phyloP scores from a whole-genome alignment of 2,329 filamentous ascomycete genomes.

The Talaromyces albobiverticillius region DNA sequence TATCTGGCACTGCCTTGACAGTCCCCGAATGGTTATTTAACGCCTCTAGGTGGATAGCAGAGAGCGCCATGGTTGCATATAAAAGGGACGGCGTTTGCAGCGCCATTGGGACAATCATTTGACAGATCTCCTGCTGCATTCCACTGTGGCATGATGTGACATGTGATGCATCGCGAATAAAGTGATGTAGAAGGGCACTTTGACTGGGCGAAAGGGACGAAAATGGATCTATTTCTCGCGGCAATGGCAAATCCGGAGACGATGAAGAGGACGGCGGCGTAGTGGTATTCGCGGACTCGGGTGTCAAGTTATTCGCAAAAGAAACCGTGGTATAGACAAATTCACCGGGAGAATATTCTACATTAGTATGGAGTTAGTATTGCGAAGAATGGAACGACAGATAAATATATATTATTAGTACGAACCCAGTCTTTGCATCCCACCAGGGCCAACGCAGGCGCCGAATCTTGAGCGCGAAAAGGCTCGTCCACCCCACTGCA shows the following conservation, averaged over 20 bases:
- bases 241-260: constrained; percentile 23
- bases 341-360: constrained; percentile 39
- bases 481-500: constrained; percentile 43
- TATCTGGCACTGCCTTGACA: constrained; percentile 36
- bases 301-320: constrained; percentile 3
- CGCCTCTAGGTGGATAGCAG: constrained; percentile 41
- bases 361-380: background rate
- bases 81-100: constrained; percentile 41
- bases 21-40: constrained; percentile 33
- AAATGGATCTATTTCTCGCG: constrained; percentile 34
- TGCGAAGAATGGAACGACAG: background rate
- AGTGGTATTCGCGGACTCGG: constrained; percentile 10
- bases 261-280: constrained; percentile 16
- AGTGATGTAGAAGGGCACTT: constrained; percentile 39
- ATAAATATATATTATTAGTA: background rate
- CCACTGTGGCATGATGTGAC: constrained; percentile 40
- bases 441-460: constrained; percentile 31
- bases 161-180: constrained; percentile 40
- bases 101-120: constrained; percentile 44
- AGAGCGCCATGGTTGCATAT: constrained; percentile 43
- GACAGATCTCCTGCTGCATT: constrained; percentile 42
- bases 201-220: constrained; percentile 34
- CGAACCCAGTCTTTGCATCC: constrained; percentile 36
- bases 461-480: constrained; percentile 40
- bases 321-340: constrained; percentile 38